phyloP scores from a whole-genome alignment of 495 filamentous ascomycete species.

The Sordaria brevicollis region DNA sequence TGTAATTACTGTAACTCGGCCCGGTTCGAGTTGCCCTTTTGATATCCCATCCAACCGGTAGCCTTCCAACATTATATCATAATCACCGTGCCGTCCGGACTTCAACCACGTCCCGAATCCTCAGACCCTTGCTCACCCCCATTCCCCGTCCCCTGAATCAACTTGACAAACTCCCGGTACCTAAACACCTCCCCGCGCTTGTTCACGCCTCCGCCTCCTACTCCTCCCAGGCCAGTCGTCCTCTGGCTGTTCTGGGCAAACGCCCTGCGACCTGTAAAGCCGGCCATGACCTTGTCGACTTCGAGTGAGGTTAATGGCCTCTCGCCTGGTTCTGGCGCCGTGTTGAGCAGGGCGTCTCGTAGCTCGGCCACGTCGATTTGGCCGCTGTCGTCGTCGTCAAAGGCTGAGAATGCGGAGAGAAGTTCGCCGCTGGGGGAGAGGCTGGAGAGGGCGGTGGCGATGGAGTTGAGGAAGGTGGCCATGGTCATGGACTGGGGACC shows the following conservation, averaged over 20 bases:
- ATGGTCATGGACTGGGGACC: conserved; percentile 63
- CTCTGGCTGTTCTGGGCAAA: conserved; percentile 46
- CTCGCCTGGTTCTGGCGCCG: conserved; percentile 65
- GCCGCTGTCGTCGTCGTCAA: conserved; percentile 91
- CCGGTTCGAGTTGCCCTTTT: neutral
- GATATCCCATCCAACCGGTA: neutral
- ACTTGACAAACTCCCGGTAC: conserved; percentile 67
- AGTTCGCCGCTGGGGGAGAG: conserved; percentile 70
- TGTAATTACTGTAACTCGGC: neutral
- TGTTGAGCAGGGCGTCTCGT: conserved; percentile 71
- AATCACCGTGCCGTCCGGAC: neutral
- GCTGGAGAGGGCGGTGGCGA: conserved; percentile 59
- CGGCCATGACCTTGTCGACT: conserved; percentile 71
- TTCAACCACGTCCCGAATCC: conserved; percentile 4
- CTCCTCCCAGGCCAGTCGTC: neutral
- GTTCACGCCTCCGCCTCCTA: conserved; percentile 24
- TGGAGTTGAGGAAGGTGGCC: conserved; percentile 68
- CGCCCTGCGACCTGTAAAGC: conserved; percentile 71
- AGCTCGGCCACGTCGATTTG: conserved; percentile 79
- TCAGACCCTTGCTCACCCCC: conserved; percentile 25
- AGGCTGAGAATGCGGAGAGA: conserved; percentile 78
- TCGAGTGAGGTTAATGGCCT: conserved; percentile 57
- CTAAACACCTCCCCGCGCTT: conserved; percentile 63
- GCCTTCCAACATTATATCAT: neutral
- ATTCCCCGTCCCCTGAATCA: conserved; percentile 35